A percentile compares a stretch with the other conserved stretches of the same genome.
Evolutionary conservation across 2,329 filamentous ascomycete species (phyloP).

Genomic region (Beauveria scarabaeidicola): DNA sequence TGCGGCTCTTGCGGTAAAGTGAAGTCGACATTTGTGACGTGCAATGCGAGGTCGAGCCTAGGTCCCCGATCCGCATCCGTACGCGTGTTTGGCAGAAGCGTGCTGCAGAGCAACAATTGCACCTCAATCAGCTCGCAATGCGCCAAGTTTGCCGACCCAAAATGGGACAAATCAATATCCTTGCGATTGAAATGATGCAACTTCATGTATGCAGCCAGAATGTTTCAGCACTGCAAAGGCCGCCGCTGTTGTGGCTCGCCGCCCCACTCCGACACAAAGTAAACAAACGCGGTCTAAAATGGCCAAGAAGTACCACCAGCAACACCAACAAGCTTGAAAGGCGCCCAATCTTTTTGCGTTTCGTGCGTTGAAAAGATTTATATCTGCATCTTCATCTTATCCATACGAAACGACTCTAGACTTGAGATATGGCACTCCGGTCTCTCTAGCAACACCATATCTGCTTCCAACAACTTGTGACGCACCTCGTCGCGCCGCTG

Average conservation of each 20-base stretch:
- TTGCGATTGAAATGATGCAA: not conserved
- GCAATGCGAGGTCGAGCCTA: no score
- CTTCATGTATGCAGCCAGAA: not conserved
- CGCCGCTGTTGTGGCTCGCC: slow-evolving; percentile 1
- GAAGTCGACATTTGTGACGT: no score
- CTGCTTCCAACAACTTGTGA: not conserved
- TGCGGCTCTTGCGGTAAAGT: no score
- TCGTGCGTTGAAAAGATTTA: not conserved
- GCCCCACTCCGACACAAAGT: slow-evolving; percentile 18
- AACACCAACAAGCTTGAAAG: slow-evolving; percentile 2
- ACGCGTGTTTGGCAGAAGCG: no score
- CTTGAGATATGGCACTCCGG: slow-evolving; percentile 6
- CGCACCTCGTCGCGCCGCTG: not conserved
- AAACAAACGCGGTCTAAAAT: slow-evolving; percentile 24
- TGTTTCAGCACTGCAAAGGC: not conserved
- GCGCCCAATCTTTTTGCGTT: not conserved
- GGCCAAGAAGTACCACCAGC: slow-evolving; percentile 1
- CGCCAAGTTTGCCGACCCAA: no score
- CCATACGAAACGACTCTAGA: not conserved
- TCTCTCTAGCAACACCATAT: not conserved
- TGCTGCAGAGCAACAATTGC: no score
- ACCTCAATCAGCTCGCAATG: no score
- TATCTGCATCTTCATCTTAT: slow-evolving; percentile 7
- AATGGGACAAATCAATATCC: no score
- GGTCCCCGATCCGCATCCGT: no score